Percentiles rank a stretch among this genome's conserved stretches.
These are phyloP conservation scores for Meyerozyma athensensis DNA, from an alignment of 1,139 yeast genomes.

Conservation along the genomic window DNA sequence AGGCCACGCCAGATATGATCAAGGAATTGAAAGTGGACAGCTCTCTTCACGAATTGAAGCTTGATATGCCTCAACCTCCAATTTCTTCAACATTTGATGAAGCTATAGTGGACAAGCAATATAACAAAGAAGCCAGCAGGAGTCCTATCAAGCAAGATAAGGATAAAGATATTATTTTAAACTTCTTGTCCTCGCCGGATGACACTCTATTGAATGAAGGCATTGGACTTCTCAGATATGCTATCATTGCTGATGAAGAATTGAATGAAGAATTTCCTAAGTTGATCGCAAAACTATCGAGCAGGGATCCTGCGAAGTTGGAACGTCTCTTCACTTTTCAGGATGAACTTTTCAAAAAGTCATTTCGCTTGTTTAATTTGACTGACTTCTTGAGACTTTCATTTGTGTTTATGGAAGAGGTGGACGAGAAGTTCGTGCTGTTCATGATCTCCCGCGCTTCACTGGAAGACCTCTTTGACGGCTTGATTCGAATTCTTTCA, in stretches of 20 bases:
- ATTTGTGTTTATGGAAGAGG: constrained; percentile 23
- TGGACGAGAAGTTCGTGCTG: constrained; percentile 20
- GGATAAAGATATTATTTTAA: constrained; percentile 32
- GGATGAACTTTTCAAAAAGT: constrained; percentile 23
- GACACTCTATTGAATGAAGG: constrained; percentile 31
- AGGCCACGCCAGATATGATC: no score
- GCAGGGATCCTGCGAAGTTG: constrained; percentile 25
- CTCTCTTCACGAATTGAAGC: no score
- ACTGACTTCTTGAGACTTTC: constrained; percentile 35
- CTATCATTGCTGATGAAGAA: constrained; percentile 35
- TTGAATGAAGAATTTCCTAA: constrained; percentile 21
- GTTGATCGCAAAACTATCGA: constrained; percentile 24
- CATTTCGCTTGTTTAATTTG: constrained; percentile 22
- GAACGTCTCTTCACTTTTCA: constrained; percentile 26
- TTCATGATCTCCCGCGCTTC: constrained; percentile 22
- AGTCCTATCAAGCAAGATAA: no score
- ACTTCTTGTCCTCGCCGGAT: constrained; percentile 30
- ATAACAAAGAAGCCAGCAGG: no score
- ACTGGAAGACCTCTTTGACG: constrained; percentile 25
- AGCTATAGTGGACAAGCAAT: no score
- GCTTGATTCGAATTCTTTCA: constrained; percentile 24
- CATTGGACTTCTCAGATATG: constrained; percentile 32
- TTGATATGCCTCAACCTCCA: no score
- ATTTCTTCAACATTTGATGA: no score
- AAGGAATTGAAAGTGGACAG: no score